phyloP scores from a whole-genome alignment of 305 asterid genomes.

The Withania somnifera region DNA sequence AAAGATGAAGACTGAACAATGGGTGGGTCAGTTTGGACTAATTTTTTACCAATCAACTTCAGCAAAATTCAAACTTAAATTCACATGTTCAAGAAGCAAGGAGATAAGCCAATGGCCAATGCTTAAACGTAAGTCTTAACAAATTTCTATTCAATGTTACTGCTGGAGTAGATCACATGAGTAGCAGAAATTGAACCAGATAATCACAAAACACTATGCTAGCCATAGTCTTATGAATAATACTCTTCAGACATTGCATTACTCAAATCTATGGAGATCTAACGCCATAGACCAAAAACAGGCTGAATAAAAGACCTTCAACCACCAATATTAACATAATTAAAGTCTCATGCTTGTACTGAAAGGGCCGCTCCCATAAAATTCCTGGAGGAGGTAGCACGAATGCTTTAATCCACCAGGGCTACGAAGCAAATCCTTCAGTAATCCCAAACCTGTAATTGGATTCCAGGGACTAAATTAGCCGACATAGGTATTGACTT shows the following conservation, averaged over 20 bases:
- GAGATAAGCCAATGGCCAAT: not conserved
- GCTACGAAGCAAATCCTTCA: not conserved
- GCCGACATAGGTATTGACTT: slow-evolving; percentile 25
- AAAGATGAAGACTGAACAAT: not conserved
- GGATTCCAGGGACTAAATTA: not conserved
- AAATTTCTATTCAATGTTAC: not conserved
- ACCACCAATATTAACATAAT: not conserved
- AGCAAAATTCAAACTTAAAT: not conserved
- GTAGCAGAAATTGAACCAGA: not conserved
- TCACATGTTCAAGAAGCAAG: not conserved
- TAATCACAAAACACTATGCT: not conserved
- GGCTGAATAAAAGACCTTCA: not conserved
- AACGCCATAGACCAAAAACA: not conserved
- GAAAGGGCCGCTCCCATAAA: not conserved
- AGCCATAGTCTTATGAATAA: not conserved
- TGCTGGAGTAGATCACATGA: not conserved
- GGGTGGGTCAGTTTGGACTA: not conserved
- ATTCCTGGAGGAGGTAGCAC: not conserved
- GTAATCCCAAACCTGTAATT: not conserved
- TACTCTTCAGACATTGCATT: not conserved
- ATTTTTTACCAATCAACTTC: not conserved
- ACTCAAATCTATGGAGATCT: not conserved
- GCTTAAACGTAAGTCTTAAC: not conserved
- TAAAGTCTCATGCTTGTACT: not conserved
- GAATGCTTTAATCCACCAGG: not conserved